A percentile compares a stretch with the other conserved stretches of the same genome.
Conservation (phyloP, 1,139 yeast genomes). For the Blastobotrys raffinosifermentans region DNA sequence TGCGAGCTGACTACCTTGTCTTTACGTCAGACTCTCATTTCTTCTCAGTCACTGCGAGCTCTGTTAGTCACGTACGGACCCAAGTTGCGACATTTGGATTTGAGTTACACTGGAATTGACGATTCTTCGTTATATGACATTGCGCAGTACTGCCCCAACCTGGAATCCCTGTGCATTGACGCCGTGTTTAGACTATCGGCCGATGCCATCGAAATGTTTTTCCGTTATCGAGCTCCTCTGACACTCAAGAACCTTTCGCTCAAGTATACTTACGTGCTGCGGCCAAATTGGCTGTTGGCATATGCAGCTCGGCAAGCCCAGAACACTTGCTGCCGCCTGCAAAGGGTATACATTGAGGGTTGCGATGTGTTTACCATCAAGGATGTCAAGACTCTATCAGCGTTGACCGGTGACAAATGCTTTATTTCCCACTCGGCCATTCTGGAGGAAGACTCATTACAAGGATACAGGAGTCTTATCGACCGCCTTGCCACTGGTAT, state of each 20-base stretch:
- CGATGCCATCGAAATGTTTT: slow-evolving; percentile 10
- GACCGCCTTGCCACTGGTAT: slow-evolving; percentile 11
- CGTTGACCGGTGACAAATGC: slow-evolving; percentile 11
- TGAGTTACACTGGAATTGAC: slow-evolving; percentile 13
- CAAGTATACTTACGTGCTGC: slow-evolving; percentile 10
- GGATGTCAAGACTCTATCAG: slow-evolving; percentile 11
- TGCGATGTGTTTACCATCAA: slow-evolving; percentile 18
- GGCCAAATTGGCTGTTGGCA: slow-evolving; percentile 16
- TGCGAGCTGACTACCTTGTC: slow-evolving; percentile 5
- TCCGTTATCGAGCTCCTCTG: slow-evolving; percentile 9
- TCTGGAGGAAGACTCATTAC: slow-evolving; percentile 19
- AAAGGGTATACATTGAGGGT: slow-evolving; percentile 14
- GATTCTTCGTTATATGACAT: slow-evolving; percentile 10
- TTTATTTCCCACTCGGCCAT: slow-evolving; percentile 18
- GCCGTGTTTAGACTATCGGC: slow-evolving; percentile 11
- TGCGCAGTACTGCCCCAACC: slow-evolving; percentile 6
- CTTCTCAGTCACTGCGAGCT: slow-evolving; percentile 6
- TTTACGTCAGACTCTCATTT: slow-evolving; percentile 14
- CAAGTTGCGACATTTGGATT: slow-evolving; percentile 10
- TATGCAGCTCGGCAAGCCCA: slow-evolving; percentile 11
- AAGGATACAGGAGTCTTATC: slow-evolving; percentile 17
- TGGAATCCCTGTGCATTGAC: slow-evolving; percentile 12
- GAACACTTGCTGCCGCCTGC: neutral
- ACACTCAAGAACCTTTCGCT: slow-evolving; percentile 11
- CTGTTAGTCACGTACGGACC: slow-evolving; percentile 7